These are phyloP conservation scores for Aaosphaeria arxii DNA, from an alignment of 2,329 filamentous ascomycete genomes.

Conservation along the genomic window DNA sequence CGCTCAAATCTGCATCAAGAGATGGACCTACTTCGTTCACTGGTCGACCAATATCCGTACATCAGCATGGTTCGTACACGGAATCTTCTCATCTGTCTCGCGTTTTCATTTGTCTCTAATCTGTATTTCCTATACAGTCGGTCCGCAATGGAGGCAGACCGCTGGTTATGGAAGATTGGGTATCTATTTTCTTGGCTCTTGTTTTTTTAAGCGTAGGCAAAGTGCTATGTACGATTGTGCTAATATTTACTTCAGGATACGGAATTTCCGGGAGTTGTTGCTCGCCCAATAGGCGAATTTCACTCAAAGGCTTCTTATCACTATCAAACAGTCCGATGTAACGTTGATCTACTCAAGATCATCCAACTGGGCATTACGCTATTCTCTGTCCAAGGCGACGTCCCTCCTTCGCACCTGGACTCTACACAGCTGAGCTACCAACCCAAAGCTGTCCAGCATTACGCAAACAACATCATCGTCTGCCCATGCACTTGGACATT, in stretches of 20 bases:
- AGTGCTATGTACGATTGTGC: neutral
- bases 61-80: conserved; percentile 82
- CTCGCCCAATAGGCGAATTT: conserved; percentile 91
- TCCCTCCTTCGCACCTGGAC: conserved; percentile 68
- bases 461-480: conserved; percentile 53
- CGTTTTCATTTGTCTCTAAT: neutral
- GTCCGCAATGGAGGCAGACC: no score
- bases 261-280: conserved; percentile 96
- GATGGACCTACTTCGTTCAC: conserved; percentile 76
- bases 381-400: conserved; percentile 86
- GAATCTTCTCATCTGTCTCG: neutral
- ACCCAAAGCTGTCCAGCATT: conserved; percentile 47
- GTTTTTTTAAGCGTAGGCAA: no score
- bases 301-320: conserved; percentile 96
- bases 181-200: neutral
- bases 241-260: conserved; percentile 65
- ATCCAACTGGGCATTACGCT: conserved; percentile 95
- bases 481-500: conserved; percentile 97
- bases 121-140: no score
- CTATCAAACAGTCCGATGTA: conserved; percentile 95
- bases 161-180: neutral
- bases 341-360: conserved; percentile 95
- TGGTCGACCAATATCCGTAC: conserved; percentile 90
- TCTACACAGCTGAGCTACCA: conserved; percentile 40
- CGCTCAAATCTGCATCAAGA: conserved; percentile 86